These are phyloP conservation scores for Zymoseptoria crescenta DNA, from an alignment of 2,329 filamentous ascomycete genomes.

Conservation along the genomic window DNA sequence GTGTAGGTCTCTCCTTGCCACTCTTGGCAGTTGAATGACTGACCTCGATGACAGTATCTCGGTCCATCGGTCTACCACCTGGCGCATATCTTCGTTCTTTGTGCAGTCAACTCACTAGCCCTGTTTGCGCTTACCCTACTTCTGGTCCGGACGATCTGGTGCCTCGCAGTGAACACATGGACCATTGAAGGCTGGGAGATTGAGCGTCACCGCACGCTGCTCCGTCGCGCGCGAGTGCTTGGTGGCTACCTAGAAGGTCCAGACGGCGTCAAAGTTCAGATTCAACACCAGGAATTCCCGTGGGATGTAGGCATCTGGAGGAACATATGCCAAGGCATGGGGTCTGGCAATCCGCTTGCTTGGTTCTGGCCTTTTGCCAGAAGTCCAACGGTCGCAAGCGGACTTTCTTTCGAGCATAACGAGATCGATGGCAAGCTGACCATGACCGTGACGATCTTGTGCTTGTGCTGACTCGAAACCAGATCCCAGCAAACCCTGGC, in stretches of 20 bases:
- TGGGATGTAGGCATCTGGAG: conserved; percentile 70
- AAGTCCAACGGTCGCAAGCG: conserved; percentile 45
- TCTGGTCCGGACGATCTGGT: conserved; percentile 53
- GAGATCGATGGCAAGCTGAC: conserved; percentile 57
- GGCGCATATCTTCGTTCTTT: conserved; percentile 52
- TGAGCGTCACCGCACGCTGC: conserved; percentile 39
- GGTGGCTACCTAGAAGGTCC: conserved; percentile 52
- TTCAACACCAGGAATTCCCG: conserved; percentile 66
- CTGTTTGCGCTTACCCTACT: conserved; percentile 58
- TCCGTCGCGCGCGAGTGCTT: conserved; percentile 39
- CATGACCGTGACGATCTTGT: conserved; percentile 27
- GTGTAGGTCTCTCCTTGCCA: conserved; percentile 39
- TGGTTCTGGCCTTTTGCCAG: conserved; percentile 64
- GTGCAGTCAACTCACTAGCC: conserved; percentile 51
- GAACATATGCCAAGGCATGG: conserved; percentile 72
- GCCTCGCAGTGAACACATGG: conserved; percentile 61
- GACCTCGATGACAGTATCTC: conserved; percentile 48
- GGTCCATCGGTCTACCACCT: conserved; percentile 58
- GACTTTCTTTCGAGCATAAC: conserved; percentile 60
- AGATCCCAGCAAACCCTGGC: conserved; percentile 37
- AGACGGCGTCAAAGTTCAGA: conserved; percentile 46
- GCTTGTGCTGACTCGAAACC: background rate
- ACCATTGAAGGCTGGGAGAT: conserved; percentile 74
- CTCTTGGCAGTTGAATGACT: background rate
- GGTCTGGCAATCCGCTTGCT: conserved; percentile 53